These are phyloP conservation scores for Cladosporium sp. DNA, from an alignment of 2,329 filamentous ascomycete genomes.

Conservation along the genomic window DNA sequence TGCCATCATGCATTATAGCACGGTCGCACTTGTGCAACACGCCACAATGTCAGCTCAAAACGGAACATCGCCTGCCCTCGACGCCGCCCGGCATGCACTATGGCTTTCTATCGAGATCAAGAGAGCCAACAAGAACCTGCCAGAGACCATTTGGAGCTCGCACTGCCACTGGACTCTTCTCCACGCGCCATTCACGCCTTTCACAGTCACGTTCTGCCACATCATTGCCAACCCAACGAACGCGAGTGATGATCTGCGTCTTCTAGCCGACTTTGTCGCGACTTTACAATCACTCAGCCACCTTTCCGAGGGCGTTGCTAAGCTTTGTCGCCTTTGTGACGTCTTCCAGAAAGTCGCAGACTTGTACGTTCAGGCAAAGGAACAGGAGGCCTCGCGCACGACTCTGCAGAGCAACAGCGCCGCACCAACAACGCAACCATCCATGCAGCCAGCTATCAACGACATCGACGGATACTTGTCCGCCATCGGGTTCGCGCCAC, in stretches of 20 bases:
- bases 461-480: slow-evolving; percentile 24
- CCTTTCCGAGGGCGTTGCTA: slow-evolving; percentile 27
- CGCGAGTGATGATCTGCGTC: slow-evolving; percentile 22
- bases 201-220: slow-evolving; percentile 56
- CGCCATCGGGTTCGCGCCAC: slow-evolving; percentile 23
- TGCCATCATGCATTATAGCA: slow-evolving; percentile 23
- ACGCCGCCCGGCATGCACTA: slow-evolving; percentile 19
- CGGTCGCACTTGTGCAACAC: slow-evolving; percentile 21
- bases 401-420: slow-evolving; percentile 6
- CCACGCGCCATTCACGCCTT: slow-evolving; percentile 59
- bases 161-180: slow-evolving; percentile 40
- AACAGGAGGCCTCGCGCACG: slow-evolving; percentile 11
- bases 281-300: slow-evolving; percentile 24
- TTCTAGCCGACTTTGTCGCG: slow-evolving; percentile 28
- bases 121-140: slow-evolving; percentile 6
- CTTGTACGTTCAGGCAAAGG: slow-evolving; percentile 24
- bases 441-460: slow-evolving; percentile 21
- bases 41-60: slow-evolving; percentile 20
- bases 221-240: slow-evolving; percentile 24
- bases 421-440: background rate
- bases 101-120: slow-evolving; percentile 18
- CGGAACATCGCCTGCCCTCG: slow-evolving; percentile 22
- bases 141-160: slow-evolving; percentile 20
- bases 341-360: slow-evolving; percentile 30
- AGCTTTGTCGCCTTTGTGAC: slow-evolving; percentile 23